Percentiles rank a stretch among this genome's conserved stretches.
Evolutionary conservation across 768 basidiomycete genomes (phyloP).

Genomic region (Rhodosporidiobolus sp.): DNA sequence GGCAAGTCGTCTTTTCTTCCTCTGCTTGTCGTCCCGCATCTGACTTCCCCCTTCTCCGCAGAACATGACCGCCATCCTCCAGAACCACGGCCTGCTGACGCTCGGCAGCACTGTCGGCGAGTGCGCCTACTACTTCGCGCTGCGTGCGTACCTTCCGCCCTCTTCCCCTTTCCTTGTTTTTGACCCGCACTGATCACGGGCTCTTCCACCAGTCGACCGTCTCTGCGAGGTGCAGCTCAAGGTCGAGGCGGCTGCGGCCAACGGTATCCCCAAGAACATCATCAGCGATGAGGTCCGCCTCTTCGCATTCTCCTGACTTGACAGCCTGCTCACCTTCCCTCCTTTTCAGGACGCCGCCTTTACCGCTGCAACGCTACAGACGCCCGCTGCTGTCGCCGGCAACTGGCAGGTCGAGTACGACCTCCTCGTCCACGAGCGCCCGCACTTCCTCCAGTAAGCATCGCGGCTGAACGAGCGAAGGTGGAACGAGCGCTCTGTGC

Average conservation of each 20-base stretch:
- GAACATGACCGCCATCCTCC: slow-evolving; percentile 35
- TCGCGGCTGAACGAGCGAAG: background rate
- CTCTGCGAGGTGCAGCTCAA: slow-evolving; percentile 36
- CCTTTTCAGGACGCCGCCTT: slow-evolving; percentile 37
- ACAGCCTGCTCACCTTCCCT: too few species aligned
- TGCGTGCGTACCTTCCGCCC: background rate
- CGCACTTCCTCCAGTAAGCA: background rate
- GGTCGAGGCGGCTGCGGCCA: slow-evolving; percentile 36
- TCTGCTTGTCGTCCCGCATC: background rate
- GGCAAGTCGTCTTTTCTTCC: background rate
- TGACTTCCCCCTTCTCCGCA: background rate
- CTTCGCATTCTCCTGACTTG: background rate
- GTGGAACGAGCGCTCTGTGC: too few species aligned
- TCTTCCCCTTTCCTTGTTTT: background rate
- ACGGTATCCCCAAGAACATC: slow-evolving; percentile 19
- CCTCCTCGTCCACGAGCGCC: background rate
- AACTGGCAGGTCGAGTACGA: slow-evolving; percentile 35
- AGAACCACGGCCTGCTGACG: slow-evolving; percentile 41
- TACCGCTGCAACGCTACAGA: slow-evolving; percentile 32
- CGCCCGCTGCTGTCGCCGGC: slow-evolving; percentile 16
- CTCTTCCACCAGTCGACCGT: slow-evolving; percentile 24
- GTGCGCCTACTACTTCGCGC: slow-evolving; percentile 22
- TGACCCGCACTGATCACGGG: too few species aligned
- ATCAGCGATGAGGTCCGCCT: slow-evolving; percentile 29
- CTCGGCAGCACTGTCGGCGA: slow-evolving; percentile 40